Percentiles rank a stretch among this genome's conserved stretches.
Conservation (phyloP, 495 filamentous ascomycete species). For the Aspergillus sparsus region DNA sequence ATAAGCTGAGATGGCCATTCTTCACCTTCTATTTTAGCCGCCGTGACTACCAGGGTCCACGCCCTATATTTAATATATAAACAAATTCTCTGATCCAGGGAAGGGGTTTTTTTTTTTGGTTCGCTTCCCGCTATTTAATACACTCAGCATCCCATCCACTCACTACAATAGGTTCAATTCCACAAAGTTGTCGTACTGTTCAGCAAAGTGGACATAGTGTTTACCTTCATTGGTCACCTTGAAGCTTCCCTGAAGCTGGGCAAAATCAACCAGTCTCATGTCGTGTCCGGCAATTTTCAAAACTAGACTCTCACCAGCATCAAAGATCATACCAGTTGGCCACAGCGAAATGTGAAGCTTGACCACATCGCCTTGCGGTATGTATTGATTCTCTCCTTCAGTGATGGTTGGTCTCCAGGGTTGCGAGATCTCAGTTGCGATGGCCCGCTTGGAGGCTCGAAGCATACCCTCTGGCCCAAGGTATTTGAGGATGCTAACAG, state of each 20-base stretch:
- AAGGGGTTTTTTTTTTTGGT: no score
- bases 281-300: slow-evolving; percentile 24
- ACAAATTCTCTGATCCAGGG: no score
- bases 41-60: no score
- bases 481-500: slow-evolving; percentile 29
- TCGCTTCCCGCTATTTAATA: no score
- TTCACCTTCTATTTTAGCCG: no score
- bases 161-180: no score
- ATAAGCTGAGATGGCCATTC: no score
- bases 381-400: slow-evolving; percentile 32
- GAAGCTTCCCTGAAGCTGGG: not conserved
- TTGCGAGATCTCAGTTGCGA: slow-evolving; percentile 26
- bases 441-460: slow-evolving; percentile 36
- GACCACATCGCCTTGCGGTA: slow-evolving; percentile 35
- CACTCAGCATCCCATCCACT: no score
- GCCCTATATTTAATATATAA: no score
- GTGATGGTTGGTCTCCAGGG: slow-evolving; percentile 36
- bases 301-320: slow-evolving; percentile 30
- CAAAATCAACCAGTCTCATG: slow-evolving; percentile 12
- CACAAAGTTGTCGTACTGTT: slow-evolving; percentile 14
- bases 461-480: slow-evolving; percentile 35
- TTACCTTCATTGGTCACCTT: slow-evolving; percentile 13
- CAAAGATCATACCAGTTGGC: slow-evolving; percentile 35
- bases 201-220: slow-evolving; percentile 15
- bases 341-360: slow-evolving; percentile 37